phyloP scores from a whole-genome alignment of 2,329 filamentous ascomycete species.

The Sclerotiophoma versabilis region DNA sequence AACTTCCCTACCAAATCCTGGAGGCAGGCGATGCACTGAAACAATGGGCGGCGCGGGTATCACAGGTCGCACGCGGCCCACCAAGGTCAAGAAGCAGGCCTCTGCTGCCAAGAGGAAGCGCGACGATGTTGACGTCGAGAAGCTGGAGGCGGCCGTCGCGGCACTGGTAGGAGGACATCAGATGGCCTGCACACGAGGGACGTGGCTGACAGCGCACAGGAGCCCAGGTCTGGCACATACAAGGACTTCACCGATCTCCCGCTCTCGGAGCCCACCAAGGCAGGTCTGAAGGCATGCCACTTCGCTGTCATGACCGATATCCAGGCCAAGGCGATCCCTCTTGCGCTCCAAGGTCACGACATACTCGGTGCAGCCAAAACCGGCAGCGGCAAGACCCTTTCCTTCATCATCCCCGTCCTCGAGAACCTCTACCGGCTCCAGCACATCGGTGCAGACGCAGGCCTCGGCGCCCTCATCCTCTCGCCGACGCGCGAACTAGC shows the following conservation, averaged over 20 bases:
- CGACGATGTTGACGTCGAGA: conserved; percentile 57
- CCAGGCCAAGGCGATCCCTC: conserved; percentile 85
- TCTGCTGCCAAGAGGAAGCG: conserved; percentile 62
- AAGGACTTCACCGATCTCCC: conserved; percentile 84
- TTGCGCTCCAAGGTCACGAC: conserved; percentile 84
- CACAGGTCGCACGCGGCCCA: conserved; percentile 56
- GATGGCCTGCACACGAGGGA: background rate
- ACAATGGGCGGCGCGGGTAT: conserved; percentile 40
- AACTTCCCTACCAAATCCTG: background rate
- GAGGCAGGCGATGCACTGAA: conserved; percentile 11
- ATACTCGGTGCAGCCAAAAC: conserved; percentile 96
- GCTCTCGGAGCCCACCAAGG: conserved; percentile 79
- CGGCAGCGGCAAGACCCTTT: conserved; percentile 92
- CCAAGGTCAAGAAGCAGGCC: conserved; percentile 64
- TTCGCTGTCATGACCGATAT: conserved; percentile 92
- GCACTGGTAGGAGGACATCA: conserved; percentile 46
- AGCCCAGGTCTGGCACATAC: conserved; percentile 64
- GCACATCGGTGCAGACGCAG: conserved; percentile 87
- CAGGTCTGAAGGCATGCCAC: conserved; percentile 83
- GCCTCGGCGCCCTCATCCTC: conserved; percentile 89
- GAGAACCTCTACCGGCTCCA: conserved; percentile 89
- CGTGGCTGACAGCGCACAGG: conserved; percentile 53
- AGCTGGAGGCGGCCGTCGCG: conserved; percentile 54
- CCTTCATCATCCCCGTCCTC: conserved; percentile 89
- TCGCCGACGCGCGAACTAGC: conserved; percentile 94